Percentiles rank a stretch among this genome's conserved stretches.
Conservation (phyloP, 257 asterid genomes). For the Linaria vulgaris region DNA sequence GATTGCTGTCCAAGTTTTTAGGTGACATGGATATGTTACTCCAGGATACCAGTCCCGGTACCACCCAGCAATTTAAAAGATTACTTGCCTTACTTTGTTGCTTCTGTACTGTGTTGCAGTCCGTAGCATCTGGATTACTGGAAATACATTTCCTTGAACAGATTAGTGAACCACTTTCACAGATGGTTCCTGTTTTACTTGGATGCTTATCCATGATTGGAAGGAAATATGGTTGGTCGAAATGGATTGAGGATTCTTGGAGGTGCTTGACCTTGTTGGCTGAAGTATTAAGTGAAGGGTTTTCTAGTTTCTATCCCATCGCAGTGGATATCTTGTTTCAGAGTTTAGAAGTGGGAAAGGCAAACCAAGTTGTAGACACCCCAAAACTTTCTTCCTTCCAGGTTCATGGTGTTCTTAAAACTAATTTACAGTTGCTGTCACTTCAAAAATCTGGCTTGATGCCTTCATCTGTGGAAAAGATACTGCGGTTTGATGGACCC, state of each 20-base stretch:
- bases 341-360: conserved; percentile 60
- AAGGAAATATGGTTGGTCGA: conserved; percentile 90
- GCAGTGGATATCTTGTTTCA: conserved; percentile 84
- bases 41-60: conserved; percentile 84
- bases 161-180: conserved; percentile 77
- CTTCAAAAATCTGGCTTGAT: conserved; percentile 92
- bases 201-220: conserved; percentile 83
- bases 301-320: conserved; percentile 70
- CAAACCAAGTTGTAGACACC: conserved; percentile 35
- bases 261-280: conserved; percentile 98
- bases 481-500: conserved; percentile 64
- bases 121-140: conserved; percentile 95
- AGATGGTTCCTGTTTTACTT: conserved; percentile 77
- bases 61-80: conserved; percentile 82
- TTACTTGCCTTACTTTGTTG: conserved; percentile 75
- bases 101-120: conserved; percentile 88
- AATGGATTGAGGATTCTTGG: conserved; percentile 97
- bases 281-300: conserved; percentile 82
- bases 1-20: conserved; percentile 85
- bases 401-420: conserved; percentile 94
- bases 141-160: conserved; percentile 86
- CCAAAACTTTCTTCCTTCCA: conserved; percentile 64
- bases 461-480: conserved; percentile 69
- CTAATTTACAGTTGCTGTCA: conserved; percentile 86
- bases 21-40: conserved; percentile 94